Base-by-base conservation (phyloP, 371 early-diverging fungal genomes). In the Apophysomyces trapeziformis region DNA sequence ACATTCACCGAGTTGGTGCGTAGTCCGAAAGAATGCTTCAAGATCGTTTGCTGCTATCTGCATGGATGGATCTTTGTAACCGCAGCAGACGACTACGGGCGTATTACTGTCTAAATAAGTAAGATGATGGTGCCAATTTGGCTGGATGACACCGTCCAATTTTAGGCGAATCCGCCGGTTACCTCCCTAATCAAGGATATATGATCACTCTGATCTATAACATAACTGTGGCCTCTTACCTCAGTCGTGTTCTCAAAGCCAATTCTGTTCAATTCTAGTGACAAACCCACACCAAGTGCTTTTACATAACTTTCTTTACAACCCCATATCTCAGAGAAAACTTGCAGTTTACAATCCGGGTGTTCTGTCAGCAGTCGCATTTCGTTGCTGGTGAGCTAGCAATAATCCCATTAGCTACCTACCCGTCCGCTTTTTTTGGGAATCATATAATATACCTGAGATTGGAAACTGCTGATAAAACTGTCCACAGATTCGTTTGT, bases 231-330 rank as follows among this genome's bases (percentile, higher is more conserved):
- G 54, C 54, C 32, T 26, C 32, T 26, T 26, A 26, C 32, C 32
- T 26, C 32, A 3, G 1, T 26, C 3, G 32, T 26, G 4, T 50
- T 50, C 21, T 50, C 21, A 68, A 87, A 87, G 43, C 79, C 73
- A 11, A 86, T 37, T 37, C 69, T 63, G 35, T 65, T 54, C 5
- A 87, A 66, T 47, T 86, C 85, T 57, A 85, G 58, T 16, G 66
- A 68, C 13, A 89, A 70, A 1, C 89, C 89, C 7, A 86, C 44
- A n/a, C 89, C 89, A 44, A 85, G 21, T 12, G 85, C 86, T 65
- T 89, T 89, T 26, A 79, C 77, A 62, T 85, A 87, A 62, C 85
- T 85, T 72, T 89, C 89, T 68, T 89, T 89, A 41, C 86, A 68
- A 16, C 78, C 82, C 89, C 89, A 89, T 11, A 83, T 38, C 39